Evolutionary conservation across 2,329 filamentous ascomycete genomes (phyloP).

Genomic region (Nakataea oryzae): DNA sequence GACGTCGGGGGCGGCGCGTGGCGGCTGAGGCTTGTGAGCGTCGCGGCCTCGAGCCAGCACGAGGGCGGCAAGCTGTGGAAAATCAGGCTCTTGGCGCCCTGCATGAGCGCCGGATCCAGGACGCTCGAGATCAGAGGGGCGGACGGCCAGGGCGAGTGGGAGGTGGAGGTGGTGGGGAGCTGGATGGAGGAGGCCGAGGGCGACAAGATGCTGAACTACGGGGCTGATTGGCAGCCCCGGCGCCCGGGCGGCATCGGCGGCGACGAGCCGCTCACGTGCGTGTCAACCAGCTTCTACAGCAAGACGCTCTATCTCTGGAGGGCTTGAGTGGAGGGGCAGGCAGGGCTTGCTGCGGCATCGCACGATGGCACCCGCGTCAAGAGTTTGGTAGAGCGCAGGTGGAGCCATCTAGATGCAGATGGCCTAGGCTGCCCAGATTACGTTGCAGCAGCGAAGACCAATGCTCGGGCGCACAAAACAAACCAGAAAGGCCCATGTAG

Average conservation of each 20-base stretch:
- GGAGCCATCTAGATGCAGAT: background rate
- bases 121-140: conserved; percentile 39
- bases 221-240: conserved; percentile 54
- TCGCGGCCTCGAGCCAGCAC: conserved; percentile 12
- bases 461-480: too few relatives aligned
- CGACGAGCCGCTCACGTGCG: conserved; percentile 28
- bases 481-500: background rate
- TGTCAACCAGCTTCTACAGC: conserved; percentile 74
- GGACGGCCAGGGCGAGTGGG: conserved; percentile 34
- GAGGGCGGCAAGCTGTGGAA: conserved; percentile 10
- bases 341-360: too few relatives aligned
- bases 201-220: conserved; percentile 77
- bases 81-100: conserved; percentile 63
- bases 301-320: conserved; percentile 59
- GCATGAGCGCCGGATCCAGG: conserved; percentile 81
- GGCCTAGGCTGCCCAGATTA: background rate
- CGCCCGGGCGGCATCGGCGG: conserved; percentile 10
- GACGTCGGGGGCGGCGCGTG: conserved; percentile 78
- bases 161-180: conserved; percentile 49
- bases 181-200: conserved; percentile 69
- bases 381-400: background rate
- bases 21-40: conserved; percentile 57
- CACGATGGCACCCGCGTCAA: too few relatives aligned
- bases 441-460: background rate
- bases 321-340: background rate